phyloP scores from a whole-genome alignment of 2,329 filamentous ascomycete species.

The Triangularia setosa region DNA sequence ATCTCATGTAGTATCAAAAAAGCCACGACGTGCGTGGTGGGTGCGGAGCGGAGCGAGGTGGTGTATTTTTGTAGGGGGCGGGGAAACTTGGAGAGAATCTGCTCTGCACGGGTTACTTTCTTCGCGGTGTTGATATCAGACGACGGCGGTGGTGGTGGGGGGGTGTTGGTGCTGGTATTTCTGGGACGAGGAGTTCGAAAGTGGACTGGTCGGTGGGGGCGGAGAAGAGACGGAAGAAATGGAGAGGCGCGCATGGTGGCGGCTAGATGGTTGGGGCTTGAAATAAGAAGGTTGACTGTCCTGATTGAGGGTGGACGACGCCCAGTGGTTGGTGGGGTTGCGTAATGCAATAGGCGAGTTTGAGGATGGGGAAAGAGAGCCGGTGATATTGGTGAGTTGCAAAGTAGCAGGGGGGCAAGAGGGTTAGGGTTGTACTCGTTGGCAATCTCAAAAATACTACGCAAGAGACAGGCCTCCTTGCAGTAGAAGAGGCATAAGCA shows the following conservation, averaged over 20 bases:
- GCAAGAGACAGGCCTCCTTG: neutral
- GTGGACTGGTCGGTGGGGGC: neutral
- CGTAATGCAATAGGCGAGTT: neutral
- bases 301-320: neutral
- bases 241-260: neutral
- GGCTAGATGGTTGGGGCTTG: neutral
- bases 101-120: constrained; percentile 36
- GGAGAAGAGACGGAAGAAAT: neutral
- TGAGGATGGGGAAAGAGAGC: neutral
- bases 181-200: neutral
- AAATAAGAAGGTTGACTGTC: neutral
- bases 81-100: constrained; percentile 56
- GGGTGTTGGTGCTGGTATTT: neutral
- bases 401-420: neutral
- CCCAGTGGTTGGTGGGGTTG: neutral
- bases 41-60: constrained; percentile 66
- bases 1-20: constrained; percentile 91
- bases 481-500: neutral
- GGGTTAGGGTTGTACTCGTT: neutral
- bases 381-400: neutral
- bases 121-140: neutral
- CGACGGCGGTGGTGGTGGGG: neutral
- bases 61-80: constrained; percentile 66
- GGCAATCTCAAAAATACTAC: neutral
- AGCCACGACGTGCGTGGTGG: constrained; percentile 75